Base-by-base conservation (phyloP, 1,139 yeast species). In the Yamadazyma siamensis region DNA sequence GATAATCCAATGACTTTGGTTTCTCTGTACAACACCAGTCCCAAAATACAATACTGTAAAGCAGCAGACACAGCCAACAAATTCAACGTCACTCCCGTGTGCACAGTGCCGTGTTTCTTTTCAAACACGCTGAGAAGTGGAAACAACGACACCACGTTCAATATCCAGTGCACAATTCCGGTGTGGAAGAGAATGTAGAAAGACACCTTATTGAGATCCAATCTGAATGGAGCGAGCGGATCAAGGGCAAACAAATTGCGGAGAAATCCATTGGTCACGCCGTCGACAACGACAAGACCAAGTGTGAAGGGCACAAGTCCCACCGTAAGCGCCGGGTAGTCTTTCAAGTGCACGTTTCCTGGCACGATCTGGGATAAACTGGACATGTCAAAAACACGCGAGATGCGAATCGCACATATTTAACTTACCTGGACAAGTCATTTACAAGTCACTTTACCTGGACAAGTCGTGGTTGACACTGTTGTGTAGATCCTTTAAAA, bases 81-180 rank as follows among this genome's bases (percentile, higher is more conserved):
- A 53, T 87, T 86, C 36, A 89, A 64, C 13, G 88, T 80, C 31
- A 89, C 68, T 2, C 95, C 96, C 2, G 96, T 84, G 52, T 85
- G 77, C 1, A 89, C 80, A 0, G 97, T 88, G 7, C 97, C 97
- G 46, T 87, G 83, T 17, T 62, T 56, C 32, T 68, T 63, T 60
- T 89, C 97, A 56, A 80, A 88, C 32, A 72, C 65, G 18, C 84
- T 62, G 50, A 88, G 59, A 5, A 89, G 87, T 0, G 77, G 60
- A 31, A 68, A 59, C 27, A 87, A 52, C 0, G 82, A 73, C 26
- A 77, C 39, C n/a, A 75, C 42, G 51, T 86, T 86, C 47, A 84
- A 56, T 3, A 75, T 34, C 58, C 89, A 62, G 54, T 87, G 96
- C 33, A 80, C 39, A 15, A 77, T 41, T 14, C 75, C 69, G 23